phyloP scores from a whole-genome alignment of 2,329 filamentous ascomycete genomes.

The Thelonectria blattea region DNA sequence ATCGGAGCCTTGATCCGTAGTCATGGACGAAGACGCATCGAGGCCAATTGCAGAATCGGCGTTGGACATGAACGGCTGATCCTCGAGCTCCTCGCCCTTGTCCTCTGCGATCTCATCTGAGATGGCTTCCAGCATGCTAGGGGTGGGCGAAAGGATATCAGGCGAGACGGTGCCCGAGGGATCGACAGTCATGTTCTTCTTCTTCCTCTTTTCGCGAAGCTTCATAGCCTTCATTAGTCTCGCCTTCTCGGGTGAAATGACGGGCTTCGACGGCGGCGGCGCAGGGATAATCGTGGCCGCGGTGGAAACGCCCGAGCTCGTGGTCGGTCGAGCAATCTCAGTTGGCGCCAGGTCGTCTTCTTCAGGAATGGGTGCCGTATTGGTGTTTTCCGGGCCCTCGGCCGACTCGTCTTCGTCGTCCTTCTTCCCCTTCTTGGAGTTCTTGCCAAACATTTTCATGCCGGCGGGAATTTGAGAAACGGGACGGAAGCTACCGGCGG shows the following conservation, averaged over 20 bases:
- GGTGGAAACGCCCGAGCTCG: conserved; percentile 53
- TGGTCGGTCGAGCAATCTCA: conserved; percentile 45
- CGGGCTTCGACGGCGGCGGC: conserved; percentile 51
- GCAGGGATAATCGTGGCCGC: conserved; percentile 48
- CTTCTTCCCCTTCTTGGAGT: conserved; percentile 54
- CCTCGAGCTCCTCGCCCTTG: conserved; percentile 35
- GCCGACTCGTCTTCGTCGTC: conserved; percentile 43
- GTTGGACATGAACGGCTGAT: conserved; percentile 47
- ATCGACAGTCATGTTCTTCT: conserved; percentile 42
- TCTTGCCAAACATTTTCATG: conserved; percentile 72
- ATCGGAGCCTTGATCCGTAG: conserved; percentile 54
- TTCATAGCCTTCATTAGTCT: conserved; percentile 94
- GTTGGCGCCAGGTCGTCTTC: conserved; percentile 33
- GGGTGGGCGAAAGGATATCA: conserved; percentile 24
- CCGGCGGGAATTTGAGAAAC: conserved; percentile 81
- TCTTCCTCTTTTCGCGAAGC: conserved; percentile 80
- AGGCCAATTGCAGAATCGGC: conserved; percentile 63
- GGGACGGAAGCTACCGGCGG: conserved; percentile 68
- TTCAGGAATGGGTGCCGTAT: conserved; percentile 45
- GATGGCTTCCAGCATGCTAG: conserved; percentile 28
- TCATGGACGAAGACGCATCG: conserved; percentile 50
- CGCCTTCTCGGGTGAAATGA: conserved; percentile 86
- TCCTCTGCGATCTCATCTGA: conserved; percentile 33
- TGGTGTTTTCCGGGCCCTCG: conserved; percentile 45
- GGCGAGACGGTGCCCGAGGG: conserved; percentile 29